Base-by-base conservation (phyloP, 129 eudicot species). In the Dittrichia graveolens region DNA sequence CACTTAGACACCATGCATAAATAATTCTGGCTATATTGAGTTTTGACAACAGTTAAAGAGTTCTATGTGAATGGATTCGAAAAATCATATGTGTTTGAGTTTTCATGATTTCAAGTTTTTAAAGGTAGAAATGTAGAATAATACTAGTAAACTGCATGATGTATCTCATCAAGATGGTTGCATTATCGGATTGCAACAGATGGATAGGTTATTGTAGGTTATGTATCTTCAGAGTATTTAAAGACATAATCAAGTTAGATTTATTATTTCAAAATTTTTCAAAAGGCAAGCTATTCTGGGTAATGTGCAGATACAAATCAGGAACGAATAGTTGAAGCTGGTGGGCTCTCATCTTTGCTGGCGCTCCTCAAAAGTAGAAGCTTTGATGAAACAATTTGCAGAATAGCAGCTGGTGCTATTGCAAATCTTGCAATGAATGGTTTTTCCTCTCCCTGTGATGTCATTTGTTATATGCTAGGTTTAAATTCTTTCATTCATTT, bases 381-480 rank as follows among this genome's bases (percentile, higher is more conserved):
- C 78, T 78, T 78, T 71, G 99, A 95, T 59, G 99, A 95, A 91
- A 88, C 97, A 12, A 89, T 91, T 58, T 92, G 97, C 72, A 87
- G 99, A 75, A 91, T 91, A 49, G 97, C 99, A 69, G 97, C 99
- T 71, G 99, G 99, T 56, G 99, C 99, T 67, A 87, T 95, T 69
- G 99, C 99, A 49, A 95, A 95, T 85, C 99, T 95, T 75, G 99
- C 99, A 57, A 95, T 95, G 99, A 95, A 91, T 67, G 99, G 99
- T 95, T 69, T 48, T 16, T 67, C 46, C 41, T 65, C 67, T 72
- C 34, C 76, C 37, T 67, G 44, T 73, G 14, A 41, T 7, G 43
- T 67, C 41, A 13, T 62, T 40, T 58, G 64, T 73, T 19, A 24
- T 69, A n/a, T 48, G 31, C n/a, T 47, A n/a, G 43, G 52, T 3